These are phyloP conservation scores for Zarea fungicola DNA, from an alignment of 2,329 filamentous ascomycete species.

Conservation along the genomic window DNA sequence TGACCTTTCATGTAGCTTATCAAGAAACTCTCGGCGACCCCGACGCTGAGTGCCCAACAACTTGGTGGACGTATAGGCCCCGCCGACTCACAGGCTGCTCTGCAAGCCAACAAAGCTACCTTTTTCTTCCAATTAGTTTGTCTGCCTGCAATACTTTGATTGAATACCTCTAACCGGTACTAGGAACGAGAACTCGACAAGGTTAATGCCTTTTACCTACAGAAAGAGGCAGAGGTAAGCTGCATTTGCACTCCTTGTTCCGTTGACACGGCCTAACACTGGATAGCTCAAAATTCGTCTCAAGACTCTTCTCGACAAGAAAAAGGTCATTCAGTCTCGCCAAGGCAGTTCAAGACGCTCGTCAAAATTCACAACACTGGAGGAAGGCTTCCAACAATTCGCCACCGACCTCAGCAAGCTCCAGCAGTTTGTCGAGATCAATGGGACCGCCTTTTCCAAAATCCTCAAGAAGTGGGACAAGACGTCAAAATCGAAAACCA, in stretches of 20 bases:
- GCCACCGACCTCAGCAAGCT: constrained; percentile 95
- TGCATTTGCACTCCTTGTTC: background rate
- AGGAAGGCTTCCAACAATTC: constrained; percentile 97
- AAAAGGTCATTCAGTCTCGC: constrained; percentile 80
- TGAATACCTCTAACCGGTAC: constrained; percentile 31
- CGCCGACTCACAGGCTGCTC: constrained; percentile 75
- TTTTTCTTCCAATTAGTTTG: constrained; percentile 96
- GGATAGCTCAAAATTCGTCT: constrained; percentile 83
- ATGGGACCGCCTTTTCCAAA: constrained; percentile 96
- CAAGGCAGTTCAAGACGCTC: constrained; percentile 78
- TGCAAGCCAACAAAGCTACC: constrained; percentile 95
- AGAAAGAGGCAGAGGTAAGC: constrained; percentile 93
- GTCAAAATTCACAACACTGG: constrained; percentile 87
- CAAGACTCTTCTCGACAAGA: constrained; percentile 90
- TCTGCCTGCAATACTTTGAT: constrained; percentile 15
- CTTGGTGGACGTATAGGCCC: constrained; percentile 45
- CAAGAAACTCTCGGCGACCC: constrained; percentile 93
- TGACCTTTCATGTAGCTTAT: constrained; percentile 66
- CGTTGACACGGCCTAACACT: background rate
- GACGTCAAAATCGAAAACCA: constrained; percentile 97
- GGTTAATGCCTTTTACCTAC: constrained; percentile 94
- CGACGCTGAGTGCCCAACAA: constrained; percentile 72
- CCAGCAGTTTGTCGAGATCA: constrained; percentile 97
- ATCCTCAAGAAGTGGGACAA: constrained; percentile 99
- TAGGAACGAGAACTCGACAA: constrained; percentile 97